Percentiles rank a stretch among this genome's conserved stretches.
Evolutionary conservation across 805 yeast genomes (phyloP).

Genomic region (Jamesozyma spencerorum): DNA sequence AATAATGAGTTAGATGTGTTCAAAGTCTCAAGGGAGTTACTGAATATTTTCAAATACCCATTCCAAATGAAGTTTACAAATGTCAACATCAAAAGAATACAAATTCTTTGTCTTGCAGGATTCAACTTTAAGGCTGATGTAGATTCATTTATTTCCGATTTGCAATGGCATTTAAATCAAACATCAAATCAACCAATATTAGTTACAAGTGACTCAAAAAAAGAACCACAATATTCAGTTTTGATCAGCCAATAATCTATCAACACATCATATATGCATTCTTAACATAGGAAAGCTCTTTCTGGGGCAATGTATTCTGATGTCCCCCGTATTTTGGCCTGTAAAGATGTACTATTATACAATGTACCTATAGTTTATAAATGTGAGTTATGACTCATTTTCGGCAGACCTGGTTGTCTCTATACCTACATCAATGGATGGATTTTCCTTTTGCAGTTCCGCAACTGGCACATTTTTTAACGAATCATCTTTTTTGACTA

Average conservation of each 20-base stretch:
- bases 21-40: constrained; percentile 3
- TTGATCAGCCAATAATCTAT: background rate
- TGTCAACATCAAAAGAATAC: constrained; percentile 10
- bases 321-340: too few relatives aligned
- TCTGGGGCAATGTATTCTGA: too few relatives aligned
- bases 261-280: too few relatives aligned
- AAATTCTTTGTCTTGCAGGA: constrained; percentile 4
- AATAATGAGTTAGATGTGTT: background rate
- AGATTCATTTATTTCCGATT: constrained; percentile 3
- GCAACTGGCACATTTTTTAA: background rate
- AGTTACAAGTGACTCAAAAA: background rate
- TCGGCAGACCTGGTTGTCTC: background rate
- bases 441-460: background rate
- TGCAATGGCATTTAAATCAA: constrained; percentile 5
- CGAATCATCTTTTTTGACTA: too few relatives aligned
- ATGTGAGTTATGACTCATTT: too few relatives aligned
- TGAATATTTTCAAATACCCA: constrained; percentile 10
- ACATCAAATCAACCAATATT: background rate
- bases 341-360: too few relatives aligned
- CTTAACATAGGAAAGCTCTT: too few relatives aligned
- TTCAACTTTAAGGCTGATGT: background rate
- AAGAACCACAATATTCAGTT: background rate
- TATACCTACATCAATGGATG: background rate
- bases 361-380: too few relatives aligned
- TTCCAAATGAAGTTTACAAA: constrained; percentile 7